A percentile compares a stretch with the other conserved stretches of the same genome.
These are phyloP conservation scores for Murraya koenigii DNA, from an alignment of 345 rosid species.

Conservation along the genomic window DNA sequence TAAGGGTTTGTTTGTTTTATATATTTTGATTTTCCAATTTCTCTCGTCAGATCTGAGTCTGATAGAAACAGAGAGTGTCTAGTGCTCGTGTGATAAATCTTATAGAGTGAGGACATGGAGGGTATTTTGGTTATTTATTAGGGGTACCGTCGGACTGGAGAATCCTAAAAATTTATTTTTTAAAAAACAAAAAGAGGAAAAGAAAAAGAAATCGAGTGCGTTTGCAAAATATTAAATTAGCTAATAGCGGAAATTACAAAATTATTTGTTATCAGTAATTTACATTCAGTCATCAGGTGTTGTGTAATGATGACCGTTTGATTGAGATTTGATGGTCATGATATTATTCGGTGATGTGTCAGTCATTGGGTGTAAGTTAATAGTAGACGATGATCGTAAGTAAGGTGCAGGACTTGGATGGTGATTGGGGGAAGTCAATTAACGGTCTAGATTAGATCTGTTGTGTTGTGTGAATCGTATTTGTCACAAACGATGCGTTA, in stretches of 20 bases:
- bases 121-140: not conserved
- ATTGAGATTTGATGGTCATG: constrained; percentile 1
- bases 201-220: not conserved
- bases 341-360: not conserved
- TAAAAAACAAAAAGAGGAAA: not conserved
- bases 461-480: too few species aligned
- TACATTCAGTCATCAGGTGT: not conserved
- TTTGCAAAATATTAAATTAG: too few species aligned
- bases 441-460: constrained; percentile 1
- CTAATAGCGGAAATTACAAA: not conserved
- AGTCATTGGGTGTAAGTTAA: not conserved
- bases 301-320: not conserved
- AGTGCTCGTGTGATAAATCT: not conserved
- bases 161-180: not conserved
- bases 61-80: not conserved
- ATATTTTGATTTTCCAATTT: not conserved
- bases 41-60: constrained; percentile 24
- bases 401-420: not conserved
- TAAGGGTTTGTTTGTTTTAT: constrained; percentile 7
- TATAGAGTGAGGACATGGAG: constrained; percentile 1
- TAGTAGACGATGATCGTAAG: not conserved
- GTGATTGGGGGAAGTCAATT: not conserved
- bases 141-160: not conserved
- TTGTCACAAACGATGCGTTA: not conserved
- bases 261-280: not conserved